These are phyloP conservation scores for Phylloporus rhodoxanthus DNA, from an alignment of 768 basidiomycete species.

Conservation along the genomic window DNA sequence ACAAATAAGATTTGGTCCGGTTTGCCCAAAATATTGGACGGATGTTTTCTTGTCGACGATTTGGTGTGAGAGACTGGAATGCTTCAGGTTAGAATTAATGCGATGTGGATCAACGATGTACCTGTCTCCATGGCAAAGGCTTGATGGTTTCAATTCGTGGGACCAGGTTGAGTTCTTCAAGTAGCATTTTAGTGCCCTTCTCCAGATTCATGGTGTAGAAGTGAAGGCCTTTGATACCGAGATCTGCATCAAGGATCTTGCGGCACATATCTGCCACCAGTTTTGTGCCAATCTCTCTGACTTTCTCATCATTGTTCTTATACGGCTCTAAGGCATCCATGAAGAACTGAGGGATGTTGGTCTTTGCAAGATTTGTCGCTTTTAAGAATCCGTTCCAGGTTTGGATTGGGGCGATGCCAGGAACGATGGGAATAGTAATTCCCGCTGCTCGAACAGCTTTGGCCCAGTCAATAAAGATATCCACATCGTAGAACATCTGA, in stretches of 20 bases:
- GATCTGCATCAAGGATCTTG: constrained; percentile 68
- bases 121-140: constrained; percentile 96
- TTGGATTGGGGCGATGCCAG: constrained; percentile 93
- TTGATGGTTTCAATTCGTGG: constrained; percentile 87
- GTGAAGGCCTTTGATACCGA: constrained; percentile 86
- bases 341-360: constrained; percentile 67
- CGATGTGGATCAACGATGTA: constrained; percentile 29
- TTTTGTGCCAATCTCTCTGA: constrained; percentile 87
- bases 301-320: constrained; percentile 90
- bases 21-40: constrained; percentile 99
- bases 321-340: constrained; percentile 76
- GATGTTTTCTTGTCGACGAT: constrained; percentile 83
- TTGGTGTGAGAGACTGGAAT: constrained; percentile 81
- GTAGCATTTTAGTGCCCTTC: constrained; percentile 89
- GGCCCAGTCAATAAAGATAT: constrained; percentile 90
- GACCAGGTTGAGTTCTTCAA: constrained; percentile 87
- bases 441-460: constrained; percentile 75
- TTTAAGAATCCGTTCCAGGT: constrained; percentile 94
- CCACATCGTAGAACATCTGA: constrained; percentile 96
- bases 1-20: constrained; percentile 88
- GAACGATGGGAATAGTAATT: constrained; percentile 84
- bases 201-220: constrained; percentile 98
- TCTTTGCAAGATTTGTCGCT: constrained; percentile 74
- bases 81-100: constrained; percentile 4
- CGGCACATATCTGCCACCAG: constrained; percentile 93